phyloP scores from a whole-genome alignment of 306 rosid genomes.

The Rosa rugosa region DNA sequence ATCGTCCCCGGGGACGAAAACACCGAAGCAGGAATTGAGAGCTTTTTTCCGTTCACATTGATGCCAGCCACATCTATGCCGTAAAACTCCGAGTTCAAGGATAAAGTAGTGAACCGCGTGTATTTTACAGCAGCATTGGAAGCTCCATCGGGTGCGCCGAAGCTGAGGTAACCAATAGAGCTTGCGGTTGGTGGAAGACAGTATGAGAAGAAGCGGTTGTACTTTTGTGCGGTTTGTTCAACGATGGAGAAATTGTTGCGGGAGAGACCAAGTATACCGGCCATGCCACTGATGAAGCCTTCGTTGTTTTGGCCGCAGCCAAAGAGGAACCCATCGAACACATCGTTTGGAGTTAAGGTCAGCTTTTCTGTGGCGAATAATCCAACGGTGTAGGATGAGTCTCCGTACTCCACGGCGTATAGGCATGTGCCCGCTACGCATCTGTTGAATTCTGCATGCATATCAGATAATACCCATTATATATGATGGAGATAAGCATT shows the following conservation, averaged over 20 bases:
- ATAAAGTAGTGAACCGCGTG: conserved; percentile 42
- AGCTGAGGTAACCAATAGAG: conserved; percentile 47
- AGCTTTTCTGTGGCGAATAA: conserved; percentile 51
- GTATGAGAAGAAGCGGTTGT: conserved; percentile 54
- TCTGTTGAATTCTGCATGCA: not conserved
- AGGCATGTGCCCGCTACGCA: conserved; percentile 44
- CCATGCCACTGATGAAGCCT: conserved; percentile 50
- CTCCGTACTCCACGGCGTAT: conserved; percentile 48
- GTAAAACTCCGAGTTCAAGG: conserved; percentile 33
- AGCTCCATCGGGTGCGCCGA: conserved; percentile 20
- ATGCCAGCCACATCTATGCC: conserved; percentile 43
- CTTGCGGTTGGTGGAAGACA: conserved; percentile 67
- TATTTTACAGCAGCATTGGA: conserved; percentile 27
- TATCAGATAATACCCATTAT: too few species aligned
- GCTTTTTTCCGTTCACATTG: conserved; percentile 28
- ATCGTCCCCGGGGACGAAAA: conserved; percentile 16
- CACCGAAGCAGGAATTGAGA: conserved; percentile 30
- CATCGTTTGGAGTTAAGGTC: conserved; percentile 25
- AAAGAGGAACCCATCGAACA: conserved; percentile 39
- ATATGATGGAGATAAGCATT: too few species aligned
- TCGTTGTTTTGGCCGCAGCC: conserved; percentile 80
- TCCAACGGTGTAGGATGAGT: conserved; percentile 56
- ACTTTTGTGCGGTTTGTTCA: conserved; percentile 55
- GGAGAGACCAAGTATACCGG: conserved; percentile 76
- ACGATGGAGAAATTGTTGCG: conserved; percentile 56